Percentiles rank a stretch among this genome's conserved stretches.
phyloP scores from a whole-genome alignment of 2,329 filamentous ascomycete species.

The Aspergillus sp. region DNA sequence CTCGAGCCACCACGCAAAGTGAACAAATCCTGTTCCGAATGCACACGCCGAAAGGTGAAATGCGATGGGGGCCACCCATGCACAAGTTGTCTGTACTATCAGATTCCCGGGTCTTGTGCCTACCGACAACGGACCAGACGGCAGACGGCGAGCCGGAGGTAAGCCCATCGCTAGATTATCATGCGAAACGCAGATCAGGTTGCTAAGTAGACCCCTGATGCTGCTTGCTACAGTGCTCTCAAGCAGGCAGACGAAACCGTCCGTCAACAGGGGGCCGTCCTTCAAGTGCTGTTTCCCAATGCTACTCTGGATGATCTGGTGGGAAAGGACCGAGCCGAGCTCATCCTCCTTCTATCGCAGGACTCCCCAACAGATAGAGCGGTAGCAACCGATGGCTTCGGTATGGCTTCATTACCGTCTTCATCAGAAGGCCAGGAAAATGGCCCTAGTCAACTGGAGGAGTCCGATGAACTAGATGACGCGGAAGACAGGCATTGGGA shows the following conservation, averaged over 20 bases:
- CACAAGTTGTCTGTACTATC: slow-evolving; percentile 8
- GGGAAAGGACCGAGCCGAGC: slow-evolving; percentile 2
- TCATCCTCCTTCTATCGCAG: not conserved
- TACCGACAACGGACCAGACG: slow-evolving; percentile 4
- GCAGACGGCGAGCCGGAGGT: not conserved
- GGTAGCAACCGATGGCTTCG: not conserved
- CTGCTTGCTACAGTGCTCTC: not conserved
- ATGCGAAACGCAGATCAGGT: not conserved
- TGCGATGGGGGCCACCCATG: slow-evolving; percentile 9
- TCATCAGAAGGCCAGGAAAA: not conserved
- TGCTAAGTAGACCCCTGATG: not conserved
- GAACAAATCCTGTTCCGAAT: slow-evolving; percentile 8
- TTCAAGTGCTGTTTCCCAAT: slow-evolving; percentile 5
- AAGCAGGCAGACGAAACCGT: slow-evolving; percentile 1
- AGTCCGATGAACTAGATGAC: slow-evolving; percentile 2
- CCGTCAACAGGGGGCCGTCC: not conserved
- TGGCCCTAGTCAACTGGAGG: not conserved
- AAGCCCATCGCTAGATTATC: not conserved
- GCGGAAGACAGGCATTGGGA: slow-evolving; percentile 6
- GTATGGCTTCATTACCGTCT: not conserved
- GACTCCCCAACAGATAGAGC: not conserved
- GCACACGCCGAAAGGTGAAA: slow-evolving; percentile 7
- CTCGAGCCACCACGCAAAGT: not conserved
- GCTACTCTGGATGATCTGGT: slow-evolving; percentile 1
- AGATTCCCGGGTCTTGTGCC: slow-evolving; percentile 4